Percentiles rank a stretch among this genome's conserved stretches.
Conservation (phyloP, 2,329 filamentous ascomycete genomes). For the Botrytis byssoidea region DNA sequence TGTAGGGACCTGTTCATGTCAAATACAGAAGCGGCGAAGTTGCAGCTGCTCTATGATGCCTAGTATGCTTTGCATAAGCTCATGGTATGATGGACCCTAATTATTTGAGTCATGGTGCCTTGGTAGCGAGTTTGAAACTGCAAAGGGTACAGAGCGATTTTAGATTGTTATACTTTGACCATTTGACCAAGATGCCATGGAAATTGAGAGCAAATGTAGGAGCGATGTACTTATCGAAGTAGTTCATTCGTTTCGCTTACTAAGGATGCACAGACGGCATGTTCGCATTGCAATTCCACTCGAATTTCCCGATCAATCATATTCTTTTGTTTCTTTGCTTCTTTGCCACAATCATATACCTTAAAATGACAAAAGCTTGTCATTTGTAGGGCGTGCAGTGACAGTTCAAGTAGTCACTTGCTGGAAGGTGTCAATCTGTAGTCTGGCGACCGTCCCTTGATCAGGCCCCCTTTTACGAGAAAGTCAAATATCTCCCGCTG, state of each 20-base stretch:
- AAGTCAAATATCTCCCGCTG: background rate
- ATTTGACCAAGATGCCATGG: background rate
- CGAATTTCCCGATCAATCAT: background rate
- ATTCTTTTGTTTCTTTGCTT: background rate
- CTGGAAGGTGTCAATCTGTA: background rate
- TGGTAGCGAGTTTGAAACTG: background rate
- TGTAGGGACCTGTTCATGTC: background rate
- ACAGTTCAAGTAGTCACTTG: background rate
- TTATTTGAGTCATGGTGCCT: background rate
- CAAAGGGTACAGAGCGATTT: background rate
- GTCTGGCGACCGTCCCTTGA: background rate
- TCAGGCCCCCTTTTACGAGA: background rate
- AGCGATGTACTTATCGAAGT: background rate
- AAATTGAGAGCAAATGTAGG: background rate
- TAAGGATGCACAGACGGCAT: slow-evolving; percentile 6
- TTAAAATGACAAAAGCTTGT: background rate
- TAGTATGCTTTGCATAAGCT: background rate
- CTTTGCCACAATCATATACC: background rate
- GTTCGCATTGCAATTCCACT: background rate
- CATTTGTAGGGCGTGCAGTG: background rate
- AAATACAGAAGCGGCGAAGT: background rate
- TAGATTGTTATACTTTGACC: background rate
- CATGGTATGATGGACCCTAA: background rate
- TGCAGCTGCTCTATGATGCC: background rate
- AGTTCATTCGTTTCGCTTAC: background rate